Evolutionary conservation across 1,284 basidiomycete species (phyloP).

Genomic region (Malassezia globosa): DNA sequence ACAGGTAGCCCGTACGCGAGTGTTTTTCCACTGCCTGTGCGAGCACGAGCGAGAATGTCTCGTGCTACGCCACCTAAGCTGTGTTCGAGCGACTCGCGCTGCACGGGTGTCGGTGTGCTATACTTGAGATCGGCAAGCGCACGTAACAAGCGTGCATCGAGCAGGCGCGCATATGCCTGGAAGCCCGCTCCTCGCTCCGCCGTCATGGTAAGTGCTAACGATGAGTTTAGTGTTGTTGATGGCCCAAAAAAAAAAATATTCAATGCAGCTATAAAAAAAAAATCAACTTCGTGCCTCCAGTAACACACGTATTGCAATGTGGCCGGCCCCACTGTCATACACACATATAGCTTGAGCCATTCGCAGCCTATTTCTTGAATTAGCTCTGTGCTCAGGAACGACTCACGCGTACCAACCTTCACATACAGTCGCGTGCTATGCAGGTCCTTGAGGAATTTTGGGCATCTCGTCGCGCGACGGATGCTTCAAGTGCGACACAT

Average conservation of each 20-base stretch:
- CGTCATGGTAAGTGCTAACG: slow-evolving; percentile 4
- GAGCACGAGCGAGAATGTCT: slow-evolving; percentile 83
- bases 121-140: slow-evolving; percentile 71
- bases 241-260: slow-evolving; percentile 5
- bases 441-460: slow-evolving; percentile 3
- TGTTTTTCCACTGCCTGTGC: slow-evolving; percentile 94
- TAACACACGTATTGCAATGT: background rate
- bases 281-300: background rate
- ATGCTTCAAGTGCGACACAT: background rate
- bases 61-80: slow-evolving; percentile 64
- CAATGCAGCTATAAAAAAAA: background rate
- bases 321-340: background rate
- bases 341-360: too few relatives aligned
- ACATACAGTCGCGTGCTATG: too few relatives aligned
- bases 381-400: too few relatives aligned
- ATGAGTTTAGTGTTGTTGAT: too few relatives aligned
- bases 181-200: slow-evolving; percentile 11
- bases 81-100: slow-evolving; percentile 65
- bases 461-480: background rate
- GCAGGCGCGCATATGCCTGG: slow-evolving; percentile 55
- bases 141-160: slow-evolving; percentile 62
- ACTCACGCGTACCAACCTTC: too few relatives aligned
- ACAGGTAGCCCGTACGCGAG: slow-evolving; percentile 87
- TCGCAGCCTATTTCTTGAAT: too few relatives aligned
- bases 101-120: slow-evolving; percentile 68